phyloP scores from a whole-genome alignment of 768 basidiomycete species.

The Leccinum pellstonianum region DNA sequence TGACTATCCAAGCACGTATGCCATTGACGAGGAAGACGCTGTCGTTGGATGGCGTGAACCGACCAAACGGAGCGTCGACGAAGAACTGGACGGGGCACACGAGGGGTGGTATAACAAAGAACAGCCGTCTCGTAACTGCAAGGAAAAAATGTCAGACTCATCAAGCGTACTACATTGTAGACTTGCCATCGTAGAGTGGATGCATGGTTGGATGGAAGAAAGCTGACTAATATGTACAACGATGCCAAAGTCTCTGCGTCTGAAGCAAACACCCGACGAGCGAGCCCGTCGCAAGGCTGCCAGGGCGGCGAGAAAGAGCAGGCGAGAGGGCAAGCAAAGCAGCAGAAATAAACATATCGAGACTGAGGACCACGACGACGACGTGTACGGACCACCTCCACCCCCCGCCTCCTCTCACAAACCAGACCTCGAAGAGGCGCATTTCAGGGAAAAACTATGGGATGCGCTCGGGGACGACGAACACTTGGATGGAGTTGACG shows the following conservation, averaged over 20 bases:
- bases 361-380: conserved; percentile 1
- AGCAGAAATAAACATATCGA: not conserved
- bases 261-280: conserved; percentile 60
- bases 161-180: conserved; percentile 9
- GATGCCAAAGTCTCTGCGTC: conserved; percentile 48
- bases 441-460: conserved; percentile 72
- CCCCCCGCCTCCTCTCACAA: conserved; percentile 29
- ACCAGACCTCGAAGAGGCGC: conserved; percentile 56
- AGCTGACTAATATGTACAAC: conserved; percentile 22
- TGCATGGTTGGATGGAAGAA: not conserved
- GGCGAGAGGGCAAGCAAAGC: conserved; percentile 3
- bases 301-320: conserved; percentile 16
- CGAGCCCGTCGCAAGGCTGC: conserved; percentile 40
- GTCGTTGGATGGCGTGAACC: conserved; percentile 53
- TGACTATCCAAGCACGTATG: conserved; percentile 66
- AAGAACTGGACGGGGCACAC: conserved; percentile 42
- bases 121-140: conserved; percentile 43
- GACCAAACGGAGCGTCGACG: conserved; percentile 78
- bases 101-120: conserved; percentile 41
- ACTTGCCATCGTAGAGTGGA: not conserved
- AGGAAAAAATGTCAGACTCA: conserved; percentile 2
- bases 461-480: conserved; percentile 74
- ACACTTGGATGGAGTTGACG: conserved; percentile 59
- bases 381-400: conserved; percentile 25
- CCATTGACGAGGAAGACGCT: conserved; percentile 59